phyloP scores from a whole-genome alignment of 768 basidiomycete species.

The Megacollybia marginata region DNA sequence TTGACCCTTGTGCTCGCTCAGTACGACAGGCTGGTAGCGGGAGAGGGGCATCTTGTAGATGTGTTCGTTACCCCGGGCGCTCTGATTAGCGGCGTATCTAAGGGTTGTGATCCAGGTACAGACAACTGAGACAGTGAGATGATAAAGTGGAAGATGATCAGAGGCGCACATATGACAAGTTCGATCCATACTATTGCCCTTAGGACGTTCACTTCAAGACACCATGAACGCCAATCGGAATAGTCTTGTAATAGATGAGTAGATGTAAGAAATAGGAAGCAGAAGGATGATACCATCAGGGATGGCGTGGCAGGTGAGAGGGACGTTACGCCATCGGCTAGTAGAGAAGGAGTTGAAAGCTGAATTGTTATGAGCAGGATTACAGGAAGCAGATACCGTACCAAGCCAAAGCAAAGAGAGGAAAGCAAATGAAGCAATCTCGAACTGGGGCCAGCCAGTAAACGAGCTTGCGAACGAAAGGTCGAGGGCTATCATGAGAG shows the following conservation, averaged over 20 bases:
- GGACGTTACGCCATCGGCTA: conserved; percentile 43
- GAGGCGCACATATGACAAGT: conserved; percentile 40
- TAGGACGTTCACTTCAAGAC: conserved; percentile 44
- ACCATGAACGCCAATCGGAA: conserved; percentile 42
- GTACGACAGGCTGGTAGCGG: conserved; percentile 32
- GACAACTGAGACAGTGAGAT: conserved; percentile 27
- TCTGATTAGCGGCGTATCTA: conserved; percentile 37
- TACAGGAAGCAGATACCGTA: conserved; percentile 16
- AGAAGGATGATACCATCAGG: conserved; percentile 31
- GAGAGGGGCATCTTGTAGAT: conserved; percentile 45
- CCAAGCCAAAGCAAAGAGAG: conserved; percentile 50
- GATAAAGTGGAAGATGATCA: background rate
- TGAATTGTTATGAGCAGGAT: conserved; percentile 7
- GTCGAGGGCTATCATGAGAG: conserved; percentile 36
- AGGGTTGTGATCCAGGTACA: conserved; percentile 31
- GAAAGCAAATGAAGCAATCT: conserved; percentile 37
- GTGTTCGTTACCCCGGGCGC: conserved; percentile 39
- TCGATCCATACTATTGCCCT: conserved; percentile 55
- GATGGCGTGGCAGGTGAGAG: conserved; percentile 40
- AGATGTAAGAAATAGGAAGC: background rate
- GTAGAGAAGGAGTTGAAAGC: conserved; percentile 58
- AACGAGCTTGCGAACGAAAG: conserved; percentile 31
- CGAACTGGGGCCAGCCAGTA: conserved; percentile 38
- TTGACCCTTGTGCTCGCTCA: conserved; percentile 5
- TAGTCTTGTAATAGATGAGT: background rate